Base-by-base conservation (phyloP, 1,284 basidiomycete species). In the Pulchroboletus neoregius region DNA sequence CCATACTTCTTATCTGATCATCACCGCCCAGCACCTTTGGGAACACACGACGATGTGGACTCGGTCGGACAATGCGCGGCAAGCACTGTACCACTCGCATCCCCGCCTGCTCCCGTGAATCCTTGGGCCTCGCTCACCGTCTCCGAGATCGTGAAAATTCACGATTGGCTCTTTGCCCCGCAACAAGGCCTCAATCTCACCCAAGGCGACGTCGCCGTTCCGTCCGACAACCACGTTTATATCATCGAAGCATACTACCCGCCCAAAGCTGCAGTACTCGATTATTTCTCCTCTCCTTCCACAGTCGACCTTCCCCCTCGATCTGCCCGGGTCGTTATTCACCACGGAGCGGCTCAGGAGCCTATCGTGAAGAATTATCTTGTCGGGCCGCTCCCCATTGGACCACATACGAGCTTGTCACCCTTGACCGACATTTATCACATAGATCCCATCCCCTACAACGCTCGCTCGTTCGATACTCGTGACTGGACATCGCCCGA, bases 301-400 rank as follows among this genome's bases (percentile, higher is more conserved):
- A 45, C 55, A 3, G 48, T 45, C 3, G 42, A 48, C 5, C 57
- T 65, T 0, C 72, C 72, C 0, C 50, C 61, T 30, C 65, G 67
- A 41, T 70, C 67, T 54, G 73, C 75, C 2, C 63, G 75, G 42
- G 78, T 76, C n/a, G 70, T 74, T 9, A 65, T 84, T 40, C 73
- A 79, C 54, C 75, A 78, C 55, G 80, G 79, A 28, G 69, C 67
- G 10, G 60, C 58, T 9, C 45, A 51, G 5, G 63, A 63, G 3
- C 79, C 79, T 9, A 56, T 67, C 9, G 69, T 80, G 18, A 69
- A 66, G 52, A 75, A 80, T 53, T 79, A 80, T 55, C 66, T 80
- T 7, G 72, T 82, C 23, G 80, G 80, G 0, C 80, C 80, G 1
- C 66, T 82, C 10, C 79, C 80, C 1, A 61, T 75, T 16, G 58